Evolutionary conservation across 192 early-diverging fungal species (phyloP).

Genomic region (Glomus cerebriforme): DNA sequence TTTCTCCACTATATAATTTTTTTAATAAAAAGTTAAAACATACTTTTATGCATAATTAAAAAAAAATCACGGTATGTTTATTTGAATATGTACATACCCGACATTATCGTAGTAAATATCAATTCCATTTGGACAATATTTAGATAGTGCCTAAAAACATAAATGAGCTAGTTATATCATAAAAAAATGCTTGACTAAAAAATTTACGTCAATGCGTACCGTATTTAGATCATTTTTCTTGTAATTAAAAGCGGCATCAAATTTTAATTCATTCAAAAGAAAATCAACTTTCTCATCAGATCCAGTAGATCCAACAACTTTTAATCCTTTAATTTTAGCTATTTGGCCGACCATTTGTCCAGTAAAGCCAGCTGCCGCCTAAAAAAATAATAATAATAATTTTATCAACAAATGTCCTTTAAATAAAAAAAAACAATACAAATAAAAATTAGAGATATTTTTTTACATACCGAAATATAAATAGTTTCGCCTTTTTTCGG

Average conservation of each 20-base stretch:
- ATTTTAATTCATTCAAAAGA: conserved; percentile 65
- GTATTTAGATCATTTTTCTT: conserved; percentile 64
- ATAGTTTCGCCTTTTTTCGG: conserved; percentile 84
- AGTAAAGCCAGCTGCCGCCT: conserved; percentile 79
- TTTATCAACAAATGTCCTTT: neutral
- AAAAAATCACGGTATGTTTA: neutral
- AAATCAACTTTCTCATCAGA: conserved; percentile 80
- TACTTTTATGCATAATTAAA: too few species aligned
- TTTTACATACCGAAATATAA: conserved; percentile 54
- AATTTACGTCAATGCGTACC: conserved; percentile 12
- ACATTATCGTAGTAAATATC: conserved; percentile 90
- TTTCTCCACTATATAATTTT: conserved; percentile 56
- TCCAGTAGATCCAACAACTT: conserved; percentile 84
- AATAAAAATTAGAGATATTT: conserved; percentile 31
- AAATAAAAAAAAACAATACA: conserved; percentile 61
- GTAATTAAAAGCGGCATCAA: conserved; percentile 93
- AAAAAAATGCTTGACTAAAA: neutral
- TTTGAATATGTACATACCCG: conserved; percentile 38
- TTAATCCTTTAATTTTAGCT: conserved; percentile 71
- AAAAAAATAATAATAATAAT: neutral
- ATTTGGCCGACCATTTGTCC: conserved; percentile 77
- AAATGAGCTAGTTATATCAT: neutral
- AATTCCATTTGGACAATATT: conserved; percentile 75
- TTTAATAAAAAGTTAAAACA: too few species aligned
- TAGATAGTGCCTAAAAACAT: conserved; percentile 40